phyloP scores from a whole-genome alignment of 169 alveolate genomes.

The Plasmodium gonderi region DNA sequence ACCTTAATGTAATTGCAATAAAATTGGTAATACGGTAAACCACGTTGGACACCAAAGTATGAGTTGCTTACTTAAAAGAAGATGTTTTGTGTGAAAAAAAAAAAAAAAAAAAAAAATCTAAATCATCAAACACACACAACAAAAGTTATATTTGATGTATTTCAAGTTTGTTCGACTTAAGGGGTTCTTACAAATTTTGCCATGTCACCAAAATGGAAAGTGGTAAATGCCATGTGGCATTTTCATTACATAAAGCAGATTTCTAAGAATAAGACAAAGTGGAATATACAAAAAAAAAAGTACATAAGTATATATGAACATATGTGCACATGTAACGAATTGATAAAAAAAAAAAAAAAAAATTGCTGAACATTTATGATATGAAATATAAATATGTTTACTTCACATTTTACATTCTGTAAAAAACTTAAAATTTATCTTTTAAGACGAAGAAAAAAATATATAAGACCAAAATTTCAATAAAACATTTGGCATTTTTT shows the following conservation, averaged over 20 bases:
- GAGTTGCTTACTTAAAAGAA: neutral
- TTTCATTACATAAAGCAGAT: neutral
- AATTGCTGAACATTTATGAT: neutral
- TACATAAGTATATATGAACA: too few relatives aligned
- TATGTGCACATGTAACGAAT: neutral
- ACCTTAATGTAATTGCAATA: neutral
- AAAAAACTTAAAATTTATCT: neutral
- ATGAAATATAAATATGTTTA: neutral
- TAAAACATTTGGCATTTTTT: neutral
- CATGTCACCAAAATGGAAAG: neutral
- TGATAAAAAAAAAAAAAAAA: neutral
- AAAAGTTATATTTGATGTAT: neutral
- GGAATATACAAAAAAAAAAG: neutral
- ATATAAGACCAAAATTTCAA: neutral
- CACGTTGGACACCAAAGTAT: neutral
- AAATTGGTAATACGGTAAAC: neutral
- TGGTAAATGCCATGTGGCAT: neutral
- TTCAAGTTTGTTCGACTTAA: neutral
- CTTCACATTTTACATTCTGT: neutral
- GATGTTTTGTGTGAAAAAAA: neutral
- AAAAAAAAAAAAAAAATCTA: neutral
- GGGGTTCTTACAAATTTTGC: neutral
- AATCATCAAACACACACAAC: neutral
- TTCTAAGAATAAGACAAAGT: neutral
- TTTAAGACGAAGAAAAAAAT: neutral